Evolutionary conservation across 176 grass and related monocot genomes (phyloP).

Genomic region (Miscanthus lutarioriparius): DNA sequence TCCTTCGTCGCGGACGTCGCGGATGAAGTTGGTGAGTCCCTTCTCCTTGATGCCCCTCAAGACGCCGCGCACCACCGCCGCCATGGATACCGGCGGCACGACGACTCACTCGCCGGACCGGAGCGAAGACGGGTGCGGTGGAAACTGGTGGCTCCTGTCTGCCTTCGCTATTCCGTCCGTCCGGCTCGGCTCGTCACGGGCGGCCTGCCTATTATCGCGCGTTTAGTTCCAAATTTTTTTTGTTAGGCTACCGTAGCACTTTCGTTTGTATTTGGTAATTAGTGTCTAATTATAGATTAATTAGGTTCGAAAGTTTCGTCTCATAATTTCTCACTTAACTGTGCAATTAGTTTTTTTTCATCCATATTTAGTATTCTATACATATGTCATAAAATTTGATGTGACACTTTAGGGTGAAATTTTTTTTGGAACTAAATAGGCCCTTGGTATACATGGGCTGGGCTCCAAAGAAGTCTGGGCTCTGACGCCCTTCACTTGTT

Average conservation of each 20-base stretch:
- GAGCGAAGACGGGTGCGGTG: background rate
- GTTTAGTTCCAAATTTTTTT: too few relatives aligned
- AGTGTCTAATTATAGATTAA: too few relatives aligned
- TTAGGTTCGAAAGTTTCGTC: too few relatives aligned
- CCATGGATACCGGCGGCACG: conserved; percentile 51
- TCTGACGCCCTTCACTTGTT: background rate
- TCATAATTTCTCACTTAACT: too few relatives aligned
- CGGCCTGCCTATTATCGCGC: background rate
- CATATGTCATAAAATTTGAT: too few relatives aligned
- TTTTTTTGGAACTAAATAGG: too few relatives aligned
- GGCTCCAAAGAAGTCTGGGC: background rate
- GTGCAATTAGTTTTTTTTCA: too few relatives aligned
- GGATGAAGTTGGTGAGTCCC: conserved; percentile 71
- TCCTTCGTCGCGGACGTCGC: conserved; percentile 66
- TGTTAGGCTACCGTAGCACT: too few relatives aligned
- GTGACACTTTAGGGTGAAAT: too few relatives aligned
- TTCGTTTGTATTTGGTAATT: too few relatives aligned
- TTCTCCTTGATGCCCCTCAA: conserved; percentile 75
- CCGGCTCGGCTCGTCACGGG: background rate
- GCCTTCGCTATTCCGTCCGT: background rate
- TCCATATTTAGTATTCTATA: too few relatives aligned
- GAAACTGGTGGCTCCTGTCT: background rate
- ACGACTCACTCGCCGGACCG: background rate
- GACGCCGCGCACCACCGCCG: conserved; percentile 70
- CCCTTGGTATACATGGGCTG: background rate